Conservation (phyloP, 2,329 filamentous ascomycete genomes). For the Penicillium thymicola region DNA sequence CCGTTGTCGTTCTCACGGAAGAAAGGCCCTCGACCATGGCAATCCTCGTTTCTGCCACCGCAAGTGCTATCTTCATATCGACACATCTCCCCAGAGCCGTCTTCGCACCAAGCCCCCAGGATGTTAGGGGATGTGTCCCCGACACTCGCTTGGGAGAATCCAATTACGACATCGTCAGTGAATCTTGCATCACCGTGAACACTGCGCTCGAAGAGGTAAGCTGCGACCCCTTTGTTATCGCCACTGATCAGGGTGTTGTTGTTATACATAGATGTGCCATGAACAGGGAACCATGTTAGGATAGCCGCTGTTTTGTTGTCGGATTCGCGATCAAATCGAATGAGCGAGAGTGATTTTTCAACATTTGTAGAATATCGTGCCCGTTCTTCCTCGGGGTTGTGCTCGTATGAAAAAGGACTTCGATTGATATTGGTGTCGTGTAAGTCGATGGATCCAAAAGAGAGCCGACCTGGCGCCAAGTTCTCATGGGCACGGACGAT, state of each 20-base stretch:
- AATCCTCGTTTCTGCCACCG: slow-evolving; percentile 42
- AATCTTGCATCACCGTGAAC: slow-evolving; percentile 55
- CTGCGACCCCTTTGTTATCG: slow-evolving; percentile 96
- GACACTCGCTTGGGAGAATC: slow-evolving; percentile 88
- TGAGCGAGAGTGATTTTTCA: slow-evolving; percentile 75
- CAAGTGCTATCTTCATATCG: slow-evolving; percentile 76
- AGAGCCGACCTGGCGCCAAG: slow-evolving; percentile 67
- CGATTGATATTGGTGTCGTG: slow-evolving; percentile 81
- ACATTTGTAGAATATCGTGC: slow-evolving; percentile 61
- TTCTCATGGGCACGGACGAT: slow-evolving; percentile 76
- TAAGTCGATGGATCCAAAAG: slow-evolving; percentile 66
- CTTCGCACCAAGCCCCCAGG: slow-evolving; percentile 84
- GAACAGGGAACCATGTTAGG: slow-evolving; percentile 86
- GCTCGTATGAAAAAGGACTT: slow-evolving; percentile 81
- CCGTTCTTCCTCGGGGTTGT: slow-evolving; percentile 76
- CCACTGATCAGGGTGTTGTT: slow-evolving; percentile 90
- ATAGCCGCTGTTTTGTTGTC: slow-evolving; percentile 76
- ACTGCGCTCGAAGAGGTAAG: slow-evolving; percentile 75
- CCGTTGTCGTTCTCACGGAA: slow-evolving; percentile 46
- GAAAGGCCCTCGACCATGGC: slow-evolving; percentile 47
- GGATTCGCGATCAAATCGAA: slow-evolving; percentile 71
- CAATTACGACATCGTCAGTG: slow-evolving; percentile 72
- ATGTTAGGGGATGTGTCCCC: slow-evolving; percentile 90
- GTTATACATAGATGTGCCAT: slow-evolving; percentile 84
- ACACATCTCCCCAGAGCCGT: slow-evolving; percentile 61